Evolutionary conservation across 2,329 filamentous ascomycete genomes (phyloP).

Genomic region (Teratosphaeria viscida): DNA sequence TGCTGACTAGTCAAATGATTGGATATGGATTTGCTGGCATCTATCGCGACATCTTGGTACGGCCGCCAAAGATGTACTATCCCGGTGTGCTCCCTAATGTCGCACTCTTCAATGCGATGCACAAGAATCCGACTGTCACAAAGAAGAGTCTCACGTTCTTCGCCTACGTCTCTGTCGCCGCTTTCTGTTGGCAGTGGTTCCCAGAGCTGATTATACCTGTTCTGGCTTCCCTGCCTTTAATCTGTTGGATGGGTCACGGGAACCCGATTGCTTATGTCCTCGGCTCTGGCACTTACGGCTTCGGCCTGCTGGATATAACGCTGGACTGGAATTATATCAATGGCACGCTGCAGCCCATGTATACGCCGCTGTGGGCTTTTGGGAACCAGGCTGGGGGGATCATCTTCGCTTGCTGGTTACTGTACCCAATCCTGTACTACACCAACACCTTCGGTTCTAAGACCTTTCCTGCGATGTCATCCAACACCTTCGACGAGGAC

Average conservation of each 20-base stretch:
- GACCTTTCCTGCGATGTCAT: conserved; percentile 36
- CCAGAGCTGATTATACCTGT: conserved; percentile 24
- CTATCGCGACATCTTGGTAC: conserved; percentile 36
- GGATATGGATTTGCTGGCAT: conserved; percentile 42
- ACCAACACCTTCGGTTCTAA: conserved; percentile 79
- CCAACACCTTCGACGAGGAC: conserved; percentile 73
- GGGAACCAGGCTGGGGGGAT: conserved; percentile 53
- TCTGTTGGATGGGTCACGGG: conserved; percentile 25
- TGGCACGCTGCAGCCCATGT: conserved; percentile 4
- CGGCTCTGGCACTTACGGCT: conserved; percentile 22
- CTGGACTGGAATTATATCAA: conserved; percentile 21
- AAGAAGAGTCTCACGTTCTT: conserved; percentile 7
- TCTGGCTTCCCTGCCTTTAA: conserved; percentile 17
- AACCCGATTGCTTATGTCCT: conserved; percentile 24
- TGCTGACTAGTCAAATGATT: conserved; percentile 35
- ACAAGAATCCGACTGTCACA: conserved; percentile 12
- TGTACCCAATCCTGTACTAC: conserved; percentile 64
- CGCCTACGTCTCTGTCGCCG: conserved; percentile 3
- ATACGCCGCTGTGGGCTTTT: conserved; percentile 7
- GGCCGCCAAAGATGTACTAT: conserved; percentile 40
- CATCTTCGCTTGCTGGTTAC: conserved; percentile 5
- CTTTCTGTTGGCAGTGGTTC: conserved; percentile 25
- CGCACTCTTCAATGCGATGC: conserved; percentile 31
- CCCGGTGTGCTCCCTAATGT: conserved; percentile 29
- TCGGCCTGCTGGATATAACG: conserved; percentile 22